These are phyloP conservation scores for Colletotrichum zoysiae DNA, from an alignment of 2,329 filamentous ascomycete species.

Conservation along the genomic window DNA sequence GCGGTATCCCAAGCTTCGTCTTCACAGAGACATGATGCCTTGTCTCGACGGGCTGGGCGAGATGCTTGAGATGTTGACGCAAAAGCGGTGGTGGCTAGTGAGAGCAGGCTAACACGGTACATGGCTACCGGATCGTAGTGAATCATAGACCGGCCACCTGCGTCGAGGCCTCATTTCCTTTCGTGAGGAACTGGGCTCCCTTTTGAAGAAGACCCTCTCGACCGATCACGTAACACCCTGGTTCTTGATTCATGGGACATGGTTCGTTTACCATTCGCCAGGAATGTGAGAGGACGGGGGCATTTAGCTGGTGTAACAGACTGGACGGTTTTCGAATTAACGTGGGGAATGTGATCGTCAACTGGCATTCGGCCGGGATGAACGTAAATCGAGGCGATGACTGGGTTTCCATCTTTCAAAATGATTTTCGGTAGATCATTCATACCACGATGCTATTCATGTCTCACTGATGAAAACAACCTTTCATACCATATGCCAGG, in stretches of 20 bases:
- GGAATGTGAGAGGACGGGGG: neutral
- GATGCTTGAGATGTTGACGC: neutral
- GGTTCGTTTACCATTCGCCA: accelerated
- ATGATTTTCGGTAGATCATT: neutral
- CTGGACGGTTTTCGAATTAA: neutral
- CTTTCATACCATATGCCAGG: neutral
- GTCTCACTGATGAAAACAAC: neutral
- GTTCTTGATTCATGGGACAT: neutral
- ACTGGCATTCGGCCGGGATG: neutral
- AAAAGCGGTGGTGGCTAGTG: neutral
- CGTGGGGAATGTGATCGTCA: constrained; percentile 2
- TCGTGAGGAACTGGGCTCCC: neutral
- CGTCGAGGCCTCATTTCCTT: too few species aligned
- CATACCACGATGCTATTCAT: neutral
- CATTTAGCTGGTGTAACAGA: neutral
- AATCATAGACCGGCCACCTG: neutral
- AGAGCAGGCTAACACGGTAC: neutral
- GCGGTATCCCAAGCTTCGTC: constrained; percentile 32
- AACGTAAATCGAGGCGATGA: too few species aligned
- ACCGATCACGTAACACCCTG: too few species aligned
- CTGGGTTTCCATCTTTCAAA: neutral
- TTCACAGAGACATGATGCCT: constrained; percentile 28
- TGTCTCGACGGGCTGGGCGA: neutral
- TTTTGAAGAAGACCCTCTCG: neutral
- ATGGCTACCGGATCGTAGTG: neutral